phyloP scores from a whole-genome alignment of 129 eudicot genomes.

The Flaveria linearis region DNA sequence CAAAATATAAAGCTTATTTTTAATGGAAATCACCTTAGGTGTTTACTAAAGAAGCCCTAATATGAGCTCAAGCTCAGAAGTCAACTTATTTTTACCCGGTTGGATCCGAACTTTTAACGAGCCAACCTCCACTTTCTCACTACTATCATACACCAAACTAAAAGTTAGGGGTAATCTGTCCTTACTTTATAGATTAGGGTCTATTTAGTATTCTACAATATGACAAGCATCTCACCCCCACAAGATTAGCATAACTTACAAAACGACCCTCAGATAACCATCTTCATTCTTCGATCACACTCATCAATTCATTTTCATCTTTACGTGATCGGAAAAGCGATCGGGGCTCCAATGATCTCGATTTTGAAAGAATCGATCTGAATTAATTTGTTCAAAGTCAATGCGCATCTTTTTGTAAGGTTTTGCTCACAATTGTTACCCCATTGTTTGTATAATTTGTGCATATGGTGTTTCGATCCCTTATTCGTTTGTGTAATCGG shows the following conservation, averaged over 20 bases:
- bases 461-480: not conserved
- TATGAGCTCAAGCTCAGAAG: too few species aligned
- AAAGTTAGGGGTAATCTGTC: not conserved
- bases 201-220: too few species aligned
- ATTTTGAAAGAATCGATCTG: constrained; percentile 23
- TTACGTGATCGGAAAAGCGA: constrained; percentile 18
- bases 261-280: constrained; percentile 14
- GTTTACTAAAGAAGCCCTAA: too few species aligned
- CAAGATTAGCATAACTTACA: constrained; percentile 21
- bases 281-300: too few species aligned
- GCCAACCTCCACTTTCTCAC: too few species aligned
- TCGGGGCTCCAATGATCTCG: constrained; percentile 11
- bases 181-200: not conserved
- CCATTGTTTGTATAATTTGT: constrained; percentile 16
- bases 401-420: not conserved
- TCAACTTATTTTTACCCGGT: too few species aligned
- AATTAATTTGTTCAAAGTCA: constrained; percentile 5
- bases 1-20: too few species aligned
- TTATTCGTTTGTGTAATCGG: not conserved
- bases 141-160: too few species aligned
- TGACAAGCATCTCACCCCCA: not conserved
- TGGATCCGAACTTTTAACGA: too few species aligned
- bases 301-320: constrained; percentile 9
- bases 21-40: too few species aligned
- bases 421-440: constrained; percentile 14